A percentile compares a stretch with the other conserved stretches of the same genome.
Evolutionary conservation across 108 stramenopile species (phyloP).

Genomic region (Cyclotella kingstonii): DNA sequence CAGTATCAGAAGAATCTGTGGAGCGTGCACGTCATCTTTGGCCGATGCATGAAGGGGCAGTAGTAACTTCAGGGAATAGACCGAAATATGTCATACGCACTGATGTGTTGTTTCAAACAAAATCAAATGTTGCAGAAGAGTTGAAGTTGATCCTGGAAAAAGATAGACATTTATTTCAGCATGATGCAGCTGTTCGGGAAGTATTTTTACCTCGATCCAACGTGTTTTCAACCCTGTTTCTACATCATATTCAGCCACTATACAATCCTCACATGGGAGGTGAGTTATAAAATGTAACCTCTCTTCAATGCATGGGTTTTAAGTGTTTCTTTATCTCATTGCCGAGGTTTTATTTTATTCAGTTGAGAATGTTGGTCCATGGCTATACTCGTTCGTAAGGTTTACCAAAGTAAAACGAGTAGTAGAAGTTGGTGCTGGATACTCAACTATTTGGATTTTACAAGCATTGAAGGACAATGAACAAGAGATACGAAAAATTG

Average conservation of each 20-base stretch:
- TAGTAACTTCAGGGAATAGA: slow-evolving; percentile 52
- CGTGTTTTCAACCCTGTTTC: slow-evolving; percentile 49
- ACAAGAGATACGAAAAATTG: slow-evolving; percentile 64
- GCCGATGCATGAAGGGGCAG: slow-evolving; percentile 82
- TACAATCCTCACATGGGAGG: slow-evolving; percentile 85
- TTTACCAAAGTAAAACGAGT: slow-evolving; percentile 65
- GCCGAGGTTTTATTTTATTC: too few species aligned
- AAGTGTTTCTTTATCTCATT: too few species aligned
- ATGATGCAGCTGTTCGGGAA: slow-evolving; percentile 60
- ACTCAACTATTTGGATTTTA: slow-evolving; percentile 75
- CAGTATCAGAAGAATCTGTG: slow-evolving; percentile 69
- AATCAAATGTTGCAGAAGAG: slow-evolving; percentile 17
- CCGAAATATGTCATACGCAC: slow-evolving; percentile 88
- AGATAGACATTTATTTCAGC: slow-evolving; percentile 40
- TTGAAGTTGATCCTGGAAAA: slow-evolving; percentile 13
- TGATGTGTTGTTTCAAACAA: slow-evolving; percentile 70
- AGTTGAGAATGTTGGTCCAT: slow-evolving; percentile 75
- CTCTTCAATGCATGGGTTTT: too few species aligned
- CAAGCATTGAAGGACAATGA: slow-evolving; percentile 83
- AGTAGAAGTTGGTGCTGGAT: slow-evolving; percentile 87
- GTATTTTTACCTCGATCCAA: slow-evolving; percentile 56
- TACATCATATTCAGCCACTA: slow-evolving; percentile 50
- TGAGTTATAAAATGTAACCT: too few species aligned
- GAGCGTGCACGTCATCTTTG: slow-evolving; percentile 70
- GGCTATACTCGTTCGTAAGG: slow-evolving; percentile 67